These are phyloP conservation scores for Alternaria angustiovoidea DNA, from an alignment of 2,329 filamentous ascomycete species.

Conservation along the genomic window DNA sequence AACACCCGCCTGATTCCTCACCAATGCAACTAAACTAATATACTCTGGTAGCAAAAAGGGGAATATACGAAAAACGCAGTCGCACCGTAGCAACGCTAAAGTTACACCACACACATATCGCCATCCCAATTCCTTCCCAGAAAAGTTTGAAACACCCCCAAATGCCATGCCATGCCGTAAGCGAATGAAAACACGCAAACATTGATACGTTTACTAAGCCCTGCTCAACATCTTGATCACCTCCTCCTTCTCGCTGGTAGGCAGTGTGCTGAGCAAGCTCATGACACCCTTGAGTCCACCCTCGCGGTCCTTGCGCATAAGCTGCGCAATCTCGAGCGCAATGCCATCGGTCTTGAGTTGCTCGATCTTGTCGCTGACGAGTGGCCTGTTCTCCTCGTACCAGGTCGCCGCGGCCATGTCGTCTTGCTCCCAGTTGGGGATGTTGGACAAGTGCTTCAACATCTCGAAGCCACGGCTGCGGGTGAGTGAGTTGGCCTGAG, in stretches of 20 bases:
- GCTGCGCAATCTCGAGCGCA: slow-evolving; percentile 72
- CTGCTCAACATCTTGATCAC: slow-evolving; percentile 67
- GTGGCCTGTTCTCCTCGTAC: slow-evolving; percentile 95
- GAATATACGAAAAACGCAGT: slow-evolving; percentile 11
- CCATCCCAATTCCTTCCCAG: slow-evolving; percentile 4
- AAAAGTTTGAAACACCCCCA: slow-evolving; percentile 10
- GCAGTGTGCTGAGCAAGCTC: slow-evolving; percentile 84
- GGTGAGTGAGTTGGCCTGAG: slow-evolving; percentile 52
- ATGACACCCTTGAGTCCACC: slow-evolving; percentile 84
- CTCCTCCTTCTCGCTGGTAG: slow-evolving; percentile 86
- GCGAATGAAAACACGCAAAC: slow-evolving; percentile 14
- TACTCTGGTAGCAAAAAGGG: slow-evolving; percentile 1
- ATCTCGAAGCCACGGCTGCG: slow-evolving; percentile 75
- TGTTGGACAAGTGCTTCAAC: slow-evolving; percentile 82
- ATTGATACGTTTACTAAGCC: slow-evolving; percentile 41
- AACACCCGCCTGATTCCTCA: slow-evolving; percentile 16
- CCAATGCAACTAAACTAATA: slow-evolving; percentile 8
- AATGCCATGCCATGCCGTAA: slow-evolving; percentile 17
- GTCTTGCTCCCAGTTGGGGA: slow-evolving; percentile 77
- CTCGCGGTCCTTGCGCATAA: slow-evolving; percentile 71
- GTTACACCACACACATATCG: slow-evolving; percentile 5
- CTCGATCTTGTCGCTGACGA: slow-evolving; percentile 84
- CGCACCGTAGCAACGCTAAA: slow-evolving; percentile 19
- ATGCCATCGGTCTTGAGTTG: slow-evolving; percentile 78
- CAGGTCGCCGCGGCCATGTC: slow-evolving; percentile 88